phyloP scores from a whole-genome alignment of 768 basidiomycete species.

The Lactifluus volemus region DNA sequence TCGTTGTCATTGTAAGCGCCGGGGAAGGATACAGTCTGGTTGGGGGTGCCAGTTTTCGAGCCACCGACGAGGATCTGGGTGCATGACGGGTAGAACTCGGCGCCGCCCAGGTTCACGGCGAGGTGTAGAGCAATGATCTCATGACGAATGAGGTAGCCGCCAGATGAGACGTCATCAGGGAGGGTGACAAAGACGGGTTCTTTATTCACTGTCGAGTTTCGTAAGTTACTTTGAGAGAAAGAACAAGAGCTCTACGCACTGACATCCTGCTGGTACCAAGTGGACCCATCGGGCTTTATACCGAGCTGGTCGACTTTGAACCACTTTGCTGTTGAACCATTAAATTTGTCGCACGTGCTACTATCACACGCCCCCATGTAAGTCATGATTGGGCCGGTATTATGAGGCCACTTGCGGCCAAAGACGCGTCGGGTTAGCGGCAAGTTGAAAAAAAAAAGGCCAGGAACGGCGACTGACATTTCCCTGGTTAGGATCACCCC shows the following conservation, averaged over 20 bases:
- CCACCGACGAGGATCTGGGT: conserved; percentile 47
- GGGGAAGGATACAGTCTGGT: conserved; percentile 56
- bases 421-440: not conserved
- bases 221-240: not conserved
- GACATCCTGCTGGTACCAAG: conserved; percentile 27
- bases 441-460: not conserved
- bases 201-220: conserved; percentile 20
- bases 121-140: conserved; percentile 76
- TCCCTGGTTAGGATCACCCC: conserved; percentile 36
- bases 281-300: conserved; percentile 18
- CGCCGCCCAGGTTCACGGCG: conserved; percentile 46
- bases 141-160: conserved; percentile 69
- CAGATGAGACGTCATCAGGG: conserved; percentile 44
- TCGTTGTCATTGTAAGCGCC: conserved; percentile 66
- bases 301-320: conserved; percentile 47
- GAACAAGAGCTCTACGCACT: conserved; percentile 18
- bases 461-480: conserved; percentile 20
- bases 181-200: conserved; percentile 25
- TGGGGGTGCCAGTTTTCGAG: conserved; percentile 41
- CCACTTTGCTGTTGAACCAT: conserved; percentile 54
- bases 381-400: conserved; percentile 64
- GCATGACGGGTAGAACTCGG: conserved; percentile 78
- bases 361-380: conserved; percentile 60
- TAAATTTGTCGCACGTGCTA: conserved; percentile 49
- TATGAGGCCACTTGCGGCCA: conserved; percentile 39